These are phyloP conservation scores for Metschnikowia kunwiensis DNA, from an alignment of 805 yeast genomes.

Conservation along the genomic window DNA sequence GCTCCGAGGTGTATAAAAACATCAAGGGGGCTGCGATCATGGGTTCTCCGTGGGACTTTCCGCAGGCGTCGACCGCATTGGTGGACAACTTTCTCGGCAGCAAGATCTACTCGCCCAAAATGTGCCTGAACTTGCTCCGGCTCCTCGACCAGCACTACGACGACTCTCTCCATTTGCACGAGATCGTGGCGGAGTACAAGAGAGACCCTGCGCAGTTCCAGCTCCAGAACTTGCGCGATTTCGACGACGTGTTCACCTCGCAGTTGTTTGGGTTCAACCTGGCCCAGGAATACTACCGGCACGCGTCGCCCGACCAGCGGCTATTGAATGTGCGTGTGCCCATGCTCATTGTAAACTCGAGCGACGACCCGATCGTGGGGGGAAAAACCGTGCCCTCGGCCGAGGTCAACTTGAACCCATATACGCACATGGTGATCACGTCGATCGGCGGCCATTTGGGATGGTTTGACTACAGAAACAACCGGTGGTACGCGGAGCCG, in stretches of 20 bases:
- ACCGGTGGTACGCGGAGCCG: constrained; percentile 41
- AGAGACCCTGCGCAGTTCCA: constrained; percentile 29
- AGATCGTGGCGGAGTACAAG: constrained; percentile 26
- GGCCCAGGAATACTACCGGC: constrained; percentile 61
- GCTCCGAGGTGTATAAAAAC: constrained; percentile 42
- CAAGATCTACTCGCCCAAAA: constrained; percentile 39
- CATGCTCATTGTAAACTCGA: constrained; percentile 53
- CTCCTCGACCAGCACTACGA: constrained; percentile 32
- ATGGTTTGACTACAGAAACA: constrained; percentile 35
- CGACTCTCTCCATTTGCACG: constrained; percentile 25
- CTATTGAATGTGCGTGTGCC: constrained; percentile 60
- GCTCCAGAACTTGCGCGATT: constrained; percentile 46
- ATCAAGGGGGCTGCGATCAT: constrained; percentile 58
- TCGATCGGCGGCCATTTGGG: constrained; percentile 74
- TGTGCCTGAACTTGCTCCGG: constrained; percentile 38
- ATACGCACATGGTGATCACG: constrained; percentile 52
- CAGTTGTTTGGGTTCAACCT: constrained; percentile 60
- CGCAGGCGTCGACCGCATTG: constrained; percentile 46
- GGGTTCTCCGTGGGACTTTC: constrained; percentile 73
- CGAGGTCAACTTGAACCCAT: constrained; percentile 56
- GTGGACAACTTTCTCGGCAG: constrained; percentile 39
- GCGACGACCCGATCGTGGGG: constrained; percentile 66
- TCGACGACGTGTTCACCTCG: constrained; percentile 62
- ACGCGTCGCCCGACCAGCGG: constrained; percentile 59
- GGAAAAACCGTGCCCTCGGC: constrained; percentile 49